Evolutionary conservation across 495 filamentous ascomycete species (phyloP).

Genomic region (Talaromyces trachyspermus): DNA sequence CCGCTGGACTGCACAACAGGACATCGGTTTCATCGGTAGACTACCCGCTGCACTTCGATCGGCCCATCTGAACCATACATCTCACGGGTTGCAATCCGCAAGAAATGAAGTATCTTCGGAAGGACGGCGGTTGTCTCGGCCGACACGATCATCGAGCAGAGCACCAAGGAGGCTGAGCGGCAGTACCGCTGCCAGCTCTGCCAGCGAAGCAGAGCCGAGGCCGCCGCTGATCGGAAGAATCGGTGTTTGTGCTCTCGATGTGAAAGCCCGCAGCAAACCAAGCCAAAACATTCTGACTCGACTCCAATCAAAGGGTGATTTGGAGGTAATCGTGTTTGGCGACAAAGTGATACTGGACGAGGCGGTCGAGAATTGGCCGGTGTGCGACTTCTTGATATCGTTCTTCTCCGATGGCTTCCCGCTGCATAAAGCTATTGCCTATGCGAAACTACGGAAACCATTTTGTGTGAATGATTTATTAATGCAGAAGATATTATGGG

Average conservation of each 20-base stretch:
- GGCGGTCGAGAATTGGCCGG: constrained; percentile 55
- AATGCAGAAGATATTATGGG: constrained; percentile 98
- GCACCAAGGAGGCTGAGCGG: constrained; percentile 67
- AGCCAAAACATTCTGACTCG: constrained; percentile 91
- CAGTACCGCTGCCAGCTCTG: constrained; percentile 66
- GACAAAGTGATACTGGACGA: constrained; percentile 98
- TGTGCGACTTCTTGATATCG: constrained; percentile 87
- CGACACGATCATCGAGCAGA: constrained; percentile 61
- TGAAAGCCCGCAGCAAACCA: constrained; percentile 93
- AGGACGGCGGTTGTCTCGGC: constrained; percentile 27
- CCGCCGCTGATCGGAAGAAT: constrained; percentile 52
- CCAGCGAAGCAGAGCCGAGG: constrained; percentile 32
- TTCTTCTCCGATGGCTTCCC: constrained; percentile 98
- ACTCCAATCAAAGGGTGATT: constrained; percentile 81
- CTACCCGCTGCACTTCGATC: neutral
- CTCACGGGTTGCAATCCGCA: neutral
- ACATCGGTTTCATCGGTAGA: constrained; percentile 2
- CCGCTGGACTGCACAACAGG: constrained; percentile 1
- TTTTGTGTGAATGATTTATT: constrained; percentile 96
- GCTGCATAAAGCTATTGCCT: constrained; percentile 92
- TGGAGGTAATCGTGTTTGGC: constrained; percentile 94
- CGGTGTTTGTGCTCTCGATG: constrained; percentile 90
- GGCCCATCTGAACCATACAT: constrained; percentile 1
- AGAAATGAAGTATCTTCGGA: constrained; percentile 18
- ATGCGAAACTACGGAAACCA: constrained; percentile 82